Evolutionary conservation across 371 early-diverging fungal genomes (phyloP), one percentile per base, ranked within the genome.

Genomic region (Rhizopus delemar): DNA sequence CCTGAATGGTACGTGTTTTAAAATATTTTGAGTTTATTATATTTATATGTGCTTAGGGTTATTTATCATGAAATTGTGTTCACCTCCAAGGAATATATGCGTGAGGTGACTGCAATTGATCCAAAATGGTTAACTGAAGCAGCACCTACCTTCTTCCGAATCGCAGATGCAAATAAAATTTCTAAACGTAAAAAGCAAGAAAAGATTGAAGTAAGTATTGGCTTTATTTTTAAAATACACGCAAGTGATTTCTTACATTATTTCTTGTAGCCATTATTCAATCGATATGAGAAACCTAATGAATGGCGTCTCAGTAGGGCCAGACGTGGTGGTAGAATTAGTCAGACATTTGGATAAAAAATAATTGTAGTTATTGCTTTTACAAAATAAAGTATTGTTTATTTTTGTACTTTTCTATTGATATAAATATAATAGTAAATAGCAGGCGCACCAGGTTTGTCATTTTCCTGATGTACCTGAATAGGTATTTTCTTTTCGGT

Each of bases 41-140:
- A 1, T 41, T 22, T 46, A 29, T 57, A 9, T 36, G 32, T 57
- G 8, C 48, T 4, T 56, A 86, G 86, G 95, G 93, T 99, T 15
- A 91, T 99, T 60, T 99, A 99, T 79, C 94, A 97, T 70, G 96
- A 96, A 80, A 82, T 98, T 60, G 95, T 97, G 31, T 82, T 97
- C 81, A 98, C 98, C 41, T 93, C 93, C 6, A 95, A 93, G 75
- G 98, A 99, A 78, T 98, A 97, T 68, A 98, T 99, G 96, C 89
- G 95, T 52, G 94, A 95, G 76, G 94, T 95, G 4, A 90, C 95
- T 11, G 92, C 95, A 2, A 92, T 99, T 56, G 97, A 97, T 65
- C 94, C 95, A 4, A 93, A 95, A 63, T 99, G 99, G 99, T 80
- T 99, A 41, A 89, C 93, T 9, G 98, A 99, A 73, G 93, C 92